phyloP scores from a whole-genome alignment of 2,329 filamentous ascomycete genomes.

The Rutstroemia sp. region DNA sequence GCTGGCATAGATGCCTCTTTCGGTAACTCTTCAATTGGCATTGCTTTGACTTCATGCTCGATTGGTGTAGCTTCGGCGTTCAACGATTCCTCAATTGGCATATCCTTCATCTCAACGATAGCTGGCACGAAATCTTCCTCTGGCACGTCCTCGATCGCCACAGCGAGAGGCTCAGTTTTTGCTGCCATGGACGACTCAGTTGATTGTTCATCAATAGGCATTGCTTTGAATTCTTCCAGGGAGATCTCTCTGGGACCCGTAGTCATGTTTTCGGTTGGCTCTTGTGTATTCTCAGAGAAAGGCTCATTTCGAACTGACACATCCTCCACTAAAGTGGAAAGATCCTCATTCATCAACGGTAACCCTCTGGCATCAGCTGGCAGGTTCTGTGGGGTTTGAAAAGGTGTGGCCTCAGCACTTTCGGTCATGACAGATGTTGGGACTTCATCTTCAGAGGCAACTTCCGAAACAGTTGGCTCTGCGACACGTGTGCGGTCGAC shows the following conservation, averaged over 20 bases:
- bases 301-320: background rate
- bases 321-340: background rate
- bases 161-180: background rate
- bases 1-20: constrained; percentile 5
- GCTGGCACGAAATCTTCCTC: background rate
- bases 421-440: background rate
- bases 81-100: background rate
- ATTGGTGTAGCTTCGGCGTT: background rate
- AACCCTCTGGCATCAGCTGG: too few species aligned
- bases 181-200: background rate
- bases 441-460: background rate
- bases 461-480: background rate
- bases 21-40: constrained; percentile 2
- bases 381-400: background rate
- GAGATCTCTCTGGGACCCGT: background rate
- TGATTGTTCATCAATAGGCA: background rate
- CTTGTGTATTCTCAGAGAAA: background rate
- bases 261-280: background rate
- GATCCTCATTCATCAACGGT: background rate
- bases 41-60: background rate
- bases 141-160: background rate
- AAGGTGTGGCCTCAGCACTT: background rate
- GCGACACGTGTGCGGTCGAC: background rate
- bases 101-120: background rate
- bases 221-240: background rate